Evolutionary conservation across 1,284 basidiomycete genomes (phyloP).

Genomic region (Agroathelia rolfsii): DNA sequence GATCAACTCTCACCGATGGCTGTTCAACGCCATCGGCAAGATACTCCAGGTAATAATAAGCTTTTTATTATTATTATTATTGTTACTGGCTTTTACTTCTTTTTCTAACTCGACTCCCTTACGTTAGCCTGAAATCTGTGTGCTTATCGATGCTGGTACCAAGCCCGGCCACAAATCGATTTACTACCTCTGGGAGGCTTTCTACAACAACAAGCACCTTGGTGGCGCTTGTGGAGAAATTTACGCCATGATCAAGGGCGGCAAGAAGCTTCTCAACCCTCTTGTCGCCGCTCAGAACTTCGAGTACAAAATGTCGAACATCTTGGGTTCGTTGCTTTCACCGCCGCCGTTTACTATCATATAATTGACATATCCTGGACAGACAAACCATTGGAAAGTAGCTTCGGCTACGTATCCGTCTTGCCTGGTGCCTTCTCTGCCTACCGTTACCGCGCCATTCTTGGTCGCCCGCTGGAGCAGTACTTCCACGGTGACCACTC

Average conservation of each 20-base stretch:
- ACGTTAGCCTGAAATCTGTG: conserved; percentile 76
- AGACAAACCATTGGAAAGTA: conserved; percentile 91
- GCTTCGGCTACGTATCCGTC: conserved; percentile 93
- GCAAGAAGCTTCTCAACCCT: conserved; percentile 88
- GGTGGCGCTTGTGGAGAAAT: conserved; percentile 88
- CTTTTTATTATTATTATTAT: conserved; percentile 3
- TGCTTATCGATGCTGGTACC: conserved; percentile 89
- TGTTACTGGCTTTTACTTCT: neutral
- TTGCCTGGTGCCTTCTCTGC: conserved; percentile 95
- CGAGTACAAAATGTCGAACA: conserved; percentile 98
- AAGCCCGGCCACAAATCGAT: conserved; percentile 95
- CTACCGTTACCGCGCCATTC: conserved; percentile 86
- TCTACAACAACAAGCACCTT: conserved; percentile 67
- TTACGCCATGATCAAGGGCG: conserved; percentile 89
- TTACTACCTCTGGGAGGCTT: conserved; percentile 94
- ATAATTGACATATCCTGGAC: conserved; percentile 7
- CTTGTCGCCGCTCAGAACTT: conserved; percentile 95
- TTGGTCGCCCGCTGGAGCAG: conserved; percentile 87
- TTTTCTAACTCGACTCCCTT: conserved; percentile 4
- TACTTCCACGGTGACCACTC: conserved; percentile 99
- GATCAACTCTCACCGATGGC: conserved; percentile 95
- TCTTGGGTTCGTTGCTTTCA: conserved; percentile 52
- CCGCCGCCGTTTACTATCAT: conserved; percentile 1
- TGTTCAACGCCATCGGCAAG: conserved; percentile 92
- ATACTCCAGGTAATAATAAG: conserved; percentile 67